Evolutionary conservation across 129 eudicot species (phyloP).

Genomic region (Mikania micrantha): DNA sequence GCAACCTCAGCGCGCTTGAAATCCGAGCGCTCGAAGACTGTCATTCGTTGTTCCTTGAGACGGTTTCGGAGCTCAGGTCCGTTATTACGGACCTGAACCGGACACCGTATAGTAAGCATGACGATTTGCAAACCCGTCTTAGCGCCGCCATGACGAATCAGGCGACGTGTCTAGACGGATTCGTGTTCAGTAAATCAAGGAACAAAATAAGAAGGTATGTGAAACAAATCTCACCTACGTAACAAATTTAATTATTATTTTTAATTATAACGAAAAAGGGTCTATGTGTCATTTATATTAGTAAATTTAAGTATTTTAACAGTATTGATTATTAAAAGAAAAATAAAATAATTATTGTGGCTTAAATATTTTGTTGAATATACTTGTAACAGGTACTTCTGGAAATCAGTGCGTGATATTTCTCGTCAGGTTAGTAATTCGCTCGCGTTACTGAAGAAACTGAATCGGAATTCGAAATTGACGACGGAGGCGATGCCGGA

Average conservation of each 20-base stretch:
- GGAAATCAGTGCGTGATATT: slow-evolving; percentile 34
- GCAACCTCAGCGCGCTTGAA: slow-evolving; percentile 36
- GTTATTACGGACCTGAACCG: slow-evolving; percentile 35
- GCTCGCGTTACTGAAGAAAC: slow-evolving; percentile 55
- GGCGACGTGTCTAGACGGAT: slow-evolving; percentile 35
- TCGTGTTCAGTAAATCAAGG: slow-evolving; percentile 20
- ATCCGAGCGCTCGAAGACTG: slow-evolving; percentile 73
- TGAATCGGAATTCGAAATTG: slow-evolving; percentile 18
- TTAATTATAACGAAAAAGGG: no score
- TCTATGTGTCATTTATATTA: no score
- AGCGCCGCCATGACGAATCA: slow-evolving; percentile 38
- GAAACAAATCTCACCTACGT: no score
- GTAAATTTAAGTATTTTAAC: no score
- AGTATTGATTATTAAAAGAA: no score
- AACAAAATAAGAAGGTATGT: slow-evolving; percentile 36
- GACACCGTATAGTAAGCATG: neutral
- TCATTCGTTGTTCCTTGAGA: slow-evolving; percentile 46
- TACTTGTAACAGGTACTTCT: slow-evolving; percentile 34
- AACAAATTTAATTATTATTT: no score
- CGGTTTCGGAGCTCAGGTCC: slow-evolving; percentile 37
- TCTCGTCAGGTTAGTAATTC: slow-evolving; percentile 73
- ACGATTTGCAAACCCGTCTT: slow-evolving; percentile 21
- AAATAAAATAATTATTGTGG: no score
- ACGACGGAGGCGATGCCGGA: slow-evolving; percentile 33
- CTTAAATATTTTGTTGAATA: no score